Conservation (phyloP, 2,329 filamentous ascomycete genomes). For the Scedosporium apiospermum region DNA sequence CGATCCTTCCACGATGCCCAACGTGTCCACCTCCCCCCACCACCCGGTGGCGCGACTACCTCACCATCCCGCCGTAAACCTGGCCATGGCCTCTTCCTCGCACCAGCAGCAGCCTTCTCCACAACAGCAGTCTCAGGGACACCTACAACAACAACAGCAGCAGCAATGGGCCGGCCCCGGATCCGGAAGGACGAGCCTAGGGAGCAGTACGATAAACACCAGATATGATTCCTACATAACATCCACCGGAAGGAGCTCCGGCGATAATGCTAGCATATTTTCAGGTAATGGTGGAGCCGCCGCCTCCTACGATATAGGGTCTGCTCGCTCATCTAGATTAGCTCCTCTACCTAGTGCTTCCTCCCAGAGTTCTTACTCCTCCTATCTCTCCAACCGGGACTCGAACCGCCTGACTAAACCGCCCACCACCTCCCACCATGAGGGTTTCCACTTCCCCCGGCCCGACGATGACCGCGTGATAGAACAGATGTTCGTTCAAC, state of each 20-base stretch:
- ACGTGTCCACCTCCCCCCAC: conserved; percentile 29
- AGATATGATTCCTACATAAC: conserved; percentile 56
- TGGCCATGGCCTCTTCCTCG: conserved; percentile 65
- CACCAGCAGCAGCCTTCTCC: too few relatives aligned
- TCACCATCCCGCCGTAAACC: conserved; percentile 43
- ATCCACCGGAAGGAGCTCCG: conserved; percentile 47
- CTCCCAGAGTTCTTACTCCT: conserved; percentile 45
- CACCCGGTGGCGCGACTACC: conserved; percentile 52
- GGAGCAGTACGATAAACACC: conserved; percentile 39
- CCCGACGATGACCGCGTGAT: conserved; percentile 75
- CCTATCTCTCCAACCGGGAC: conserved; percentile 39
- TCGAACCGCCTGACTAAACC: conserved; percentile 49
- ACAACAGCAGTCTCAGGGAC: conserved; percentile 28
- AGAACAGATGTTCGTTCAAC: conserved; percentile 80
- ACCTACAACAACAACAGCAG: conserved; percentile 29
- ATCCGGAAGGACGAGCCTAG: conserved; percentile 13
- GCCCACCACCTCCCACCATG: conserved; percentile 29
- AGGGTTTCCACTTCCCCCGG: conserved; percentile 55
- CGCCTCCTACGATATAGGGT: conserved; percentile 22
- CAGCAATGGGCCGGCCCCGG: conserved; percentile 62
- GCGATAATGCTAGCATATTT: conserved; percentile 45
- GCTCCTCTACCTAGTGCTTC: conserved; percentile 45
- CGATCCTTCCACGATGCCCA: conserved; percentile 41
- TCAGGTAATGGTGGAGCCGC: conserved; percentile 42
- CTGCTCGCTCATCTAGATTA: conserved; percentile 36